A percentile compares a stretch with the other conserved stretches of the same genome.
Conservation (phyloP, 163 green algal genomes). For the Chlamydomonas reinhardtii region DNA sequence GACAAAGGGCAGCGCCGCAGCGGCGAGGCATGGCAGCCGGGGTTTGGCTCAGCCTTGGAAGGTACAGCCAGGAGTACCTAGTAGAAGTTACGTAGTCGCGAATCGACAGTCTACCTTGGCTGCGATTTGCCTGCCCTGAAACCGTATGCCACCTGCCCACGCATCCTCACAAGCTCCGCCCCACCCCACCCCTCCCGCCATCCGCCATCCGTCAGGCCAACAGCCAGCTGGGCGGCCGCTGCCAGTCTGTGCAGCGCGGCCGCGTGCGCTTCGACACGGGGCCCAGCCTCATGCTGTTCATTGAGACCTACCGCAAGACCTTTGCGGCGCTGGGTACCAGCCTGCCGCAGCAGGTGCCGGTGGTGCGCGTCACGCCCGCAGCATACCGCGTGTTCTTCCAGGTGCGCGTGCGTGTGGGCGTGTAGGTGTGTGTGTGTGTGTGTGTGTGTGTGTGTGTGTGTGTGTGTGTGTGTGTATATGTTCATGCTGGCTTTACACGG, state of each 20-base stretch:
- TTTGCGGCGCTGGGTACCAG: constrained; percentile 47
- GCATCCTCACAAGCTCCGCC: not conserved
- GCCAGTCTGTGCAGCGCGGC: constrained; percentile 55
- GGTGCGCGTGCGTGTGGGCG: constrained; percentile 2
- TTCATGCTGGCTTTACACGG: too few relatives aligned
- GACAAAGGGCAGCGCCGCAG: too few relatives aligned
- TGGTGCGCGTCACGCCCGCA: constrained; percentile 65
- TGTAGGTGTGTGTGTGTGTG: not conserved
- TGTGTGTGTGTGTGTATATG: too few relatives aligned
- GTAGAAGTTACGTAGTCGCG: too few relatives aligned
- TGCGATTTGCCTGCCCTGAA: too few relatives aligned
- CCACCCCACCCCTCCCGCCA: too few relatives aligned
- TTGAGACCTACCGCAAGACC: constrained; percentile 68
- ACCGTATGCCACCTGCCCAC: too few relatives aligned
- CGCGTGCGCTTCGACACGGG: constrained; percentile 82
- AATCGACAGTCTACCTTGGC: too few relatives aligned
- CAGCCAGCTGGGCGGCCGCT: constrained; percentile 61
- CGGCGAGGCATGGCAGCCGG: too few relatives aligned
- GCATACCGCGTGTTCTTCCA: constrained; percentile 87
- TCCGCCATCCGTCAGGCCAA: constrained; percentile 8
- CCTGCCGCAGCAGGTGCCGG: constrained; percentile 57
- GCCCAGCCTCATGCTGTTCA: constrained; percentile 83
- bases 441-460: too few relatives aligned
- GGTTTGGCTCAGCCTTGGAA: too few relatives aligned
- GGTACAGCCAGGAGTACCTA: too few relatives aligned